Percentiles rank a stretch among this genome's conserved stretches.
These are phyloP conservation scores for Neocatenulostroma microsporum DNA, from an alignment of 2,329 filamentous ascomycete species.

Conservation along the genomic window DNA sequence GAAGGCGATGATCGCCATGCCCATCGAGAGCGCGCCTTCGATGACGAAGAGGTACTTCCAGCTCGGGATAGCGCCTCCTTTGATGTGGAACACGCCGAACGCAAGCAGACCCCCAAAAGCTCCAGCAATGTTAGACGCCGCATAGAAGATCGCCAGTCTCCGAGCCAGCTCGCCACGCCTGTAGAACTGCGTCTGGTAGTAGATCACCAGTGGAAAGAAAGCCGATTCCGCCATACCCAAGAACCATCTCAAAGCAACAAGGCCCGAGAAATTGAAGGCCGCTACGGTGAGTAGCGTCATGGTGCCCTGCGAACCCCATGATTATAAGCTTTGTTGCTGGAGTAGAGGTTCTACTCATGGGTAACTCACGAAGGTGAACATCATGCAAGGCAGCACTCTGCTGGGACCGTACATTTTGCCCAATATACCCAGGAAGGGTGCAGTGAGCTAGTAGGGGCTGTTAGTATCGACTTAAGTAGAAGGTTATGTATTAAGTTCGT, in stretches of 20 bases:
- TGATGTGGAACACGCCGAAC: conserved; percentile 44
- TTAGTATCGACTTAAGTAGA: too few relatives aligned
- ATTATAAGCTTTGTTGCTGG: too few relatives aligned
- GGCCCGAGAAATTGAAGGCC: conserved; percentile 53
- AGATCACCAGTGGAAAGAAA: conserved; percentile 63
- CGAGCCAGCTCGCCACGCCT: conserved; percentile 62
- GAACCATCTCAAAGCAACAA: conserved; percentile 63
- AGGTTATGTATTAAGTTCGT: too few relatives aligned
- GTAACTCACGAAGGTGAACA: conserved; percentile 63
- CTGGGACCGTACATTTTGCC: conserved; percentile 62
- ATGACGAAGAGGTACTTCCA: conserved; percentile 63
- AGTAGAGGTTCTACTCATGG: too few relatives aligned
- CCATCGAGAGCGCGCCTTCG: conserved; percentile 51
- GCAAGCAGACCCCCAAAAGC: conserved; percentile 56
- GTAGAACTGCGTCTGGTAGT: conserved; percentile 57
- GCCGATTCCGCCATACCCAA: conserved; percentile 56
- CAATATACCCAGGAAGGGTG: conserved; percentile 56
- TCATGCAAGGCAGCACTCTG: conserved; percentile 47
- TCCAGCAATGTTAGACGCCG: conserved; percentile 64
- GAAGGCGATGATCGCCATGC: conserved; percentile 54
- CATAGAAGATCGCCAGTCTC: conserved; percentile 66
- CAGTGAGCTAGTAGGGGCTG: too few relatives aligned
- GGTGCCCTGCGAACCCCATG: too few relatives aligned
- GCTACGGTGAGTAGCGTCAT: conserved; percentile 55
- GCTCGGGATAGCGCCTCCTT: conserved; percentile 34